Evolutionary conservation across 345 rosid genomes (phyloP).

Genomic region (Viola odorata): DNA sequence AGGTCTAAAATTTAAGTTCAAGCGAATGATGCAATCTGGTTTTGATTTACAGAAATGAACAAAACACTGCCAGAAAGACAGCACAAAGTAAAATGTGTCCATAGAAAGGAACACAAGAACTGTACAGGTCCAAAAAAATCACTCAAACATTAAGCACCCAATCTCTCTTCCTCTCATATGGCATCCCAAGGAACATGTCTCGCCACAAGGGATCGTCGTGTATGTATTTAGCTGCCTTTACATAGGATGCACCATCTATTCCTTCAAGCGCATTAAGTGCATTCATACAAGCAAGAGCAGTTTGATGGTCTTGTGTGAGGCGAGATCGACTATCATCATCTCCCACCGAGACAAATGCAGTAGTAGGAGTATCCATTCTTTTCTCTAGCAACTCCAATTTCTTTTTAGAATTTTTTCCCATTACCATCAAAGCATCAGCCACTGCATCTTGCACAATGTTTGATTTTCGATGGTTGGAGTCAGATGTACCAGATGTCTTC

Average conservation of each 20-base stretch:
- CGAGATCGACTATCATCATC: background rate
- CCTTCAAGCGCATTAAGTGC: background rate
- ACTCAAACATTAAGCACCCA: background rate
- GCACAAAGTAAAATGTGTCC: too few species aligned
- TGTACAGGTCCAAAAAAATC: too few species aligned
- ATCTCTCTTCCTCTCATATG: background rate
- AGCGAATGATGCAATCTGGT: too few species aligned
- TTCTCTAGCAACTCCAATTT: background rate
- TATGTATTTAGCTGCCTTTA: background rate
- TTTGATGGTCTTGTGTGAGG: background rate
- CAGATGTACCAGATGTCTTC: background rate
- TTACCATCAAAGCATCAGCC: background rate
- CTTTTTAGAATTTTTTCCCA: background rate
- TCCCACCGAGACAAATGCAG: background rate
- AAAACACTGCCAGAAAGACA: too few species aligned
- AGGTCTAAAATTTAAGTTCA: too few species aligned
- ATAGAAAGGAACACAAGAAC: too few species aligned
- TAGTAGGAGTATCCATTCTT: background rate
- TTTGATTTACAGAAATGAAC: too few species aligned
- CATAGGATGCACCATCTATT: background rate
- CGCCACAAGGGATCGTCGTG: background rate
- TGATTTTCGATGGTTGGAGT: background rate
- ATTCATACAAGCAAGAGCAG: background rate
- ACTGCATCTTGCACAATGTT: background rate
- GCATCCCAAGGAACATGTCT: background rate